Conservation (phyloP, 768 basidiomycete genomes). For the Boletus vinaceobasis region DNA sequence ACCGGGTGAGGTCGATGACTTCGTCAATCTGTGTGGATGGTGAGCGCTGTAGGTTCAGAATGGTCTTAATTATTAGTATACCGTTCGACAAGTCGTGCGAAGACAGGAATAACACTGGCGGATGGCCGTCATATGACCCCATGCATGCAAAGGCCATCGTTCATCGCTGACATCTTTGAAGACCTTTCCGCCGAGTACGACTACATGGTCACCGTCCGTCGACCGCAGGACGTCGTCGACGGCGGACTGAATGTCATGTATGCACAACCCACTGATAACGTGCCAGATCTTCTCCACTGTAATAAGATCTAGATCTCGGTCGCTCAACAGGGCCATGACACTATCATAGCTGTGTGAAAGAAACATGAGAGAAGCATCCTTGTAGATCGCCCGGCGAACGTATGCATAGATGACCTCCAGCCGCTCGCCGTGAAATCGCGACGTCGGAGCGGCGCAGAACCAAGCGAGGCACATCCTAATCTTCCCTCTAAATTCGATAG, state of each 20-base stretch:
- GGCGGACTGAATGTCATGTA: slow-evolving; percentile 30
- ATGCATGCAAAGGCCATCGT: slow-evolving; percentile 34
- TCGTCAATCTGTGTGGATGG: slow-evolving; percentile 25
- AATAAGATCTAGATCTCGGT: slow-evolving; percentile 27
- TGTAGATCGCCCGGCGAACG: slow-evolving; percentile 36
- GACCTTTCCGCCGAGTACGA: slow-evolving; percentile 34
- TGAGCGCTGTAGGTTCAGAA: not conserved
- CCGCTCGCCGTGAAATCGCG: slow-evolving; percentile 34
- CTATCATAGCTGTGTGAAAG: slow-evolving; percentile 33
- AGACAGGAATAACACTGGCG: slow-evolving; percentile 32
- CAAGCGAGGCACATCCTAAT: slow-evolving; percentile 33
- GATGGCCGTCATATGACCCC: slow-evolving; percentile 34
- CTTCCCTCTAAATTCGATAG: slow-evolving; percentile 29
- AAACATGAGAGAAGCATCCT: slow-evolving; percentile 37
- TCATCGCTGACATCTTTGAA: slow-evolving; percentile 29
- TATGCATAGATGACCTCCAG: slow-evolving; percentile 34
- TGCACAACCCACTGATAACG: slow-evolving; percentile 23
- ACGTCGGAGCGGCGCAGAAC: slow-evolving; percentile 31
- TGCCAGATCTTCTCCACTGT: slow-evolving; percentile 36
- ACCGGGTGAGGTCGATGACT: slow-evolving; percentile 30
- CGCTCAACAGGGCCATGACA: slow-evolving; percentile 29
- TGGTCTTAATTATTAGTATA: slow-evolving; percentile 2
- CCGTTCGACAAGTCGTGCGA: slow-evolving; percentile 31
- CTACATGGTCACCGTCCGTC: slow-evolving; percentile 25
- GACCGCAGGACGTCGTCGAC: slow-evolving; percentile 34